A percentile compares a stretch with the other conserved stretches of the same genome.
These are phyloP conservation scores for Colletotrichum lupini DNA, from an alignment of 2,329 filamentous ascomycete genomes.

Conservation along the genomic window DNA sequence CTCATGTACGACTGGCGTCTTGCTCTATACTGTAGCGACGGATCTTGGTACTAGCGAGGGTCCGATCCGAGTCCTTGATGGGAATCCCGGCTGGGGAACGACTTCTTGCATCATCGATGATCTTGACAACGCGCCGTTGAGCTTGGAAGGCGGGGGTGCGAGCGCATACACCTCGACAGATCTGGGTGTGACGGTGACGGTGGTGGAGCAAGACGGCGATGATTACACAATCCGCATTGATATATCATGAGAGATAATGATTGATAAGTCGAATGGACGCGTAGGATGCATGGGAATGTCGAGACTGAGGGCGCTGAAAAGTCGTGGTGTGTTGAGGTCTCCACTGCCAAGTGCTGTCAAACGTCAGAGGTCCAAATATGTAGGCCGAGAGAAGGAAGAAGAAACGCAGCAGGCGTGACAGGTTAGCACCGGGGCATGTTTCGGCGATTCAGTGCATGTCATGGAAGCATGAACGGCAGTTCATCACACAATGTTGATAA, in stretches of 20 bases:
- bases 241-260: not conserved
- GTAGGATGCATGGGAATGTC: not conserved
- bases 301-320: not conserved
- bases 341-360: not conserved
- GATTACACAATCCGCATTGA: conserved; percentile 17
- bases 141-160: not conserved
- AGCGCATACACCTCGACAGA: not conserved
- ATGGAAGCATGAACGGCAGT: conserved; percentile 9
- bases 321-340: not conserved
- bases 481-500: not conserved
- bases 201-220: conserved; percentile 3
- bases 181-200: conserved; percentile 8
- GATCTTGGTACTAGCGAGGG: conserved; percentile 42
- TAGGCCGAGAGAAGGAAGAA: no score
- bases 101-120: conserved; percentile 42
- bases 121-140: conserved; percentile 47
- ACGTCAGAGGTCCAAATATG: not conserved
- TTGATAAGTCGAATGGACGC: not conserved
- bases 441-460: not conserved
- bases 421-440: not conserved
- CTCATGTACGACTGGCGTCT: conserved; percentile 46
- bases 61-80: conserved; percentile 46
- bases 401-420: not conserved
- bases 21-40: conserved; percentile 50
- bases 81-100: conserved; percentile 41